Base-by-base conservation (phyloP, 2,329 filamentous ascomycete genomes). In the Rutstroemia sp. region DNA sequence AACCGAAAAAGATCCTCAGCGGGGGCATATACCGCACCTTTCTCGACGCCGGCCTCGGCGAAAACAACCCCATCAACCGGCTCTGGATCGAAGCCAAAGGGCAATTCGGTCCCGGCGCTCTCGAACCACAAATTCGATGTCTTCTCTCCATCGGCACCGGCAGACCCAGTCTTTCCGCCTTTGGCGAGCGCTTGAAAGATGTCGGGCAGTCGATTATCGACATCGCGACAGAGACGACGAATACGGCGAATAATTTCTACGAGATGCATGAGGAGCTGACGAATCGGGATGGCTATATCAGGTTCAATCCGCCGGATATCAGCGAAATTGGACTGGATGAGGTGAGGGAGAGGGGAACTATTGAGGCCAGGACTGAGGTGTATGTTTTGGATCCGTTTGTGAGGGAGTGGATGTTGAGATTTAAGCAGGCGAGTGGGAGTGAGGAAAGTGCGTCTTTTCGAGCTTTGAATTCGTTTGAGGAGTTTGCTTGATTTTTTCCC, bases 141-240 rank as follows among this genome's bases (percentile, higher is more conserved):
- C 58, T 76, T 23, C 66, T 76, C 0, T 74, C 71, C 0, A 71
- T 75, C 39, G 73, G 74, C 2, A 75, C 71, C 10, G 73, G 73
- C 4, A 54, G 68, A 0, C 69, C 69, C 14, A 61, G 59, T 7
- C 60, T 69, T 27, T 66, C 64, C 23, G 60, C 68, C 0, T 64
- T 71, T 45, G 52, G 62, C 16, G 61, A 69, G 30, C 60, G 67
- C 27, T 49, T 69, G 45, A 63, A 67, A 16, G 59, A 65, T 8
- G 63, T 73, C 25, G 55, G 59, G 4, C 58, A 65, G 12, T 69
- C 63, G 3, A 42, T 61, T n/a, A 21, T 58, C 2, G 30, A 49
- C 10, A 30, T 49, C 7, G 47, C 47, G 21, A 49, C 47, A 4
- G 47, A 49, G 16, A 49, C 47, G 14, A 7, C 37, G 30, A 37